Evolutionary conservation across 305 asterid genomes (phyloP), one percentile per base, ranked within the genome.

Genomic region (Stenogyne calaminthoides): DNA sequence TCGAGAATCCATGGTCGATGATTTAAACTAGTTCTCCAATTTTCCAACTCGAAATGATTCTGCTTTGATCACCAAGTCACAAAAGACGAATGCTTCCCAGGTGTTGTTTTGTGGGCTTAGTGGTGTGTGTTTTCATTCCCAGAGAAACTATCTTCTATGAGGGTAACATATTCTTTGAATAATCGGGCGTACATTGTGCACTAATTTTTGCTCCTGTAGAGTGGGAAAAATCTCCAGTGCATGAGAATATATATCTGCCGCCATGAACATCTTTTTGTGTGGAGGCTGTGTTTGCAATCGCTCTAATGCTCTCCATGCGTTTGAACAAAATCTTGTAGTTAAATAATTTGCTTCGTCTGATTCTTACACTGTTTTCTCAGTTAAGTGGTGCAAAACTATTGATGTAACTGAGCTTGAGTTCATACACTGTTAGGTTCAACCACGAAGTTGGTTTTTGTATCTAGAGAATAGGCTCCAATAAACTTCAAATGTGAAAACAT

Each of bases 1-100:
- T 93, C 14, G 97, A 94, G 84, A 89, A 83, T 71, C 99, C 97
- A 3, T 95, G 90, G 77, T 74, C 96, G 0, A 91, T 91, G 97
- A 96, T 94, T 44, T 91, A 58, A 84, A 75, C 69, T 56, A 47
- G 55, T 9, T 34, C 54, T 42, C 27, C 25, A 15, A 39, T 71
- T 58, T 37, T 8, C 10, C 77, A 61, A 25, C 54, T 20, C 32
- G 58, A 51, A 55, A 66, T 59, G n/a, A 0, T 67, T 37, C 57
- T 55, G 61, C 61, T 74, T 57, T 70, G 71, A 76, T 59, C 71
- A 55, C 64, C 71, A 55, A 71, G 69, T 16, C 46, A 9, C 42
- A 62, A 71, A 61, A 68, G 76, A 42, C 29, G n/a, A 46, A 73
- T 9, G 22, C 49, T 56, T 61, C 77, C 64, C 59, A 71, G 5